Conservation (phyloP, 345 rosid genomes). For the Salix caprea region DNA sequence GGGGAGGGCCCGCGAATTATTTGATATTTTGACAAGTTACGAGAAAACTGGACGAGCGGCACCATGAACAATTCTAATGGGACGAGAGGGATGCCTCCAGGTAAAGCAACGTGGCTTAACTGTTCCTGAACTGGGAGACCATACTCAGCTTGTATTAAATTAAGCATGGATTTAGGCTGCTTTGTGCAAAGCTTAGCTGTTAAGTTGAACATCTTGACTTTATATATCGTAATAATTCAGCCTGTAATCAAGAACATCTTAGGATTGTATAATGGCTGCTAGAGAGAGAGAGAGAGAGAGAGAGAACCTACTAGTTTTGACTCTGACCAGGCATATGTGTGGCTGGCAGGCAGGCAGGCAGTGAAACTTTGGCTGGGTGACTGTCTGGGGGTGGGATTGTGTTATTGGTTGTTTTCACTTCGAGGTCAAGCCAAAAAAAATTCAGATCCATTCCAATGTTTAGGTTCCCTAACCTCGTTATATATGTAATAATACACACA, state of each 20-base stretch:
- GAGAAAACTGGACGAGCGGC: not conserved
- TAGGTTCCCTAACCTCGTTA: no score
- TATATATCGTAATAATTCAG: not conserved
- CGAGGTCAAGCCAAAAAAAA: not conserved
- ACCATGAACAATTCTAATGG: not conserved
- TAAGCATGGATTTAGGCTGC: slow-evolving; percentile 6
- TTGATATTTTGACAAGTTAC: not conserved
- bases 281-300: not conserved
- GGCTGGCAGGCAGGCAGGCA: not conserved
- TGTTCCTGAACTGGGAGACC: slow-evolving; percentile 16
- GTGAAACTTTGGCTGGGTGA: not conserved
- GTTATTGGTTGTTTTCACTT: no score
- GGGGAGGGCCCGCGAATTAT: not conserved
- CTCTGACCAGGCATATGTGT: not conserved
- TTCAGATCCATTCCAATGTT: not conserved
- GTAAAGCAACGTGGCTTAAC: slow-evolving; percentile 16
- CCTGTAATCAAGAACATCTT: not conserved
- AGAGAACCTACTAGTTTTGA: not conserved
- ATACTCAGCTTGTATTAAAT: not conserved
- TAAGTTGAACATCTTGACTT: not conserved
- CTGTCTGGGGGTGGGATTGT: no score
- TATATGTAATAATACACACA: no score
- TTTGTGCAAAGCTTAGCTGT: slow-evolving; percentile 29
- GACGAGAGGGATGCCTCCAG: slow-evolving; percentile 7
- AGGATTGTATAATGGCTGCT: not conserved